These are phyloP conservation scores for Breynia disticha DNA, from an alignment of 441 rosid genomes.

Conservation along the genomic window DNA sequence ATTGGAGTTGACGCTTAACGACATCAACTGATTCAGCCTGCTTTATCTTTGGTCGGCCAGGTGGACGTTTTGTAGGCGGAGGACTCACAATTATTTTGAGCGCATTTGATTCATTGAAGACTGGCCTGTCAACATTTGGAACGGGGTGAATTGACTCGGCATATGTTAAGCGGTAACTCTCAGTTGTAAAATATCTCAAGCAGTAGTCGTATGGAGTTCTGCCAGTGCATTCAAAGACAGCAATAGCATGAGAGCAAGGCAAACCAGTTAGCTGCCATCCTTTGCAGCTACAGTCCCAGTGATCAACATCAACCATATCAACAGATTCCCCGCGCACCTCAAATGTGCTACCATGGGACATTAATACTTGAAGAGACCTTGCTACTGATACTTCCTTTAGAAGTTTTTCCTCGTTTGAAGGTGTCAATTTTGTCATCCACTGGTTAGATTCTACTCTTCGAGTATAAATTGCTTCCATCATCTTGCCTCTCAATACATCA, in stretches of 20 bases:
- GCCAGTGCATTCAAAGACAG: conserved; percentile 36
- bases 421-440: conserved; percentile 51
- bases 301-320: conserved; percentile 40
- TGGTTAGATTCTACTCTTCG: conserved; percentile 43
- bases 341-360: conserved; percentile 29
- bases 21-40: conserved; percentile 39
- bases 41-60: conserved; percentile 59
- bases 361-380: conserved; percentile 31
- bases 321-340: conserved; percentile 44
- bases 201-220: conserved; percentile 56
- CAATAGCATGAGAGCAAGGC: conserved; percentile 66
- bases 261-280: conserved; percentile 51
- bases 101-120: conserved; percentile 25
- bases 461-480: conserved; percentile 54
- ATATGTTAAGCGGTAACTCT: conserved; percentile 41
- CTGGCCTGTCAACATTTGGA: conserved; percentile 44
- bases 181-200: conserved; percentile 44
- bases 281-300: conserved; percentile 61
- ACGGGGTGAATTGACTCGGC: conserved; percentile 62
- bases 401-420: conserved; percentile 57
- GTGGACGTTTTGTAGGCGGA: conserved; percentile 53
- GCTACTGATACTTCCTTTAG: conserved; percentile 35
- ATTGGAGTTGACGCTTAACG: conserved; percentile 58
- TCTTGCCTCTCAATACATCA: conserved; percentile 51
- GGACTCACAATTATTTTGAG: conserved; percentile 32